These are phyloP conservation scores for Colletotrichum coccodes DNA, from an alignment of 2,329 filamentous ascomycete genomes.

Conservation along the genomic window DNA sequence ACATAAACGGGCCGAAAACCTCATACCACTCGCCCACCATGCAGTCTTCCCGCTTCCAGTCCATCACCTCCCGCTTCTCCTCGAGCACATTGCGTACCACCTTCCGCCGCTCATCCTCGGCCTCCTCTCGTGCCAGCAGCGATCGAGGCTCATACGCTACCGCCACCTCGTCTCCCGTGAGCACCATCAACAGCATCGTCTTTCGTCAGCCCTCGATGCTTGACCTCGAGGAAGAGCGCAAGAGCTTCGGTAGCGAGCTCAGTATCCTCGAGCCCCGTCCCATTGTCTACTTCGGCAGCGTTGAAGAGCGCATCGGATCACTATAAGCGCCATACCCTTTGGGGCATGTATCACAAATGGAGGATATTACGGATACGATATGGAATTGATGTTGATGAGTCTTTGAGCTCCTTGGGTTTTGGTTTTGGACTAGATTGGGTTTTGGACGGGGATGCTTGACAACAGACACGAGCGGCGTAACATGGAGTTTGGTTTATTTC, in stretches of 20 bases:
- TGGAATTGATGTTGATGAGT: background rate
- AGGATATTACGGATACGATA: background rate
- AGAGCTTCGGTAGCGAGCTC: slow-evolving; percentile 62
- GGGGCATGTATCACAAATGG: background rate
- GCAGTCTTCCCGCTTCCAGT: slow-evolving; percentile 60
- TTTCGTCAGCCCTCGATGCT: slow-evolving; percentile 66
- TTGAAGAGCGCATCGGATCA: slow-evolving; percentile 67
- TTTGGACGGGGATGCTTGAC: background rate
- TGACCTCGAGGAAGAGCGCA: slow-evolving; percentile 67
- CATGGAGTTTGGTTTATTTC: slow-evolving; percentile 7
- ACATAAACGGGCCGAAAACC: background rate
- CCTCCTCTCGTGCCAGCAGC: slow-evolving; percentile 53
- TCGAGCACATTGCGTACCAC: slow-evolving; percentile 60
- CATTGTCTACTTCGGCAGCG: slow-evolving; percentile 70
- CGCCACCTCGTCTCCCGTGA: slow-evolving; percentile 53
- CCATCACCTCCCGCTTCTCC: slow-evolving; percentile 62
- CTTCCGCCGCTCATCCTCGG: slow-evolving; percentile 61
- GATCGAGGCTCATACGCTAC: slow-evolving; percentile 55
- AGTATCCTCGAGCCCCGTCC: slow-evolving; percentile 70
- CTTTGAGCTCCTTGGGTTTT: background rate
- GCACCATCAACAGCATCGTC: slow-evolving; percentile 69
- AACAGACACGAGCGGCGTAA: slow-evolving; percentile 11
- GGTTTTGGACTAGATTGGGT: background rate
- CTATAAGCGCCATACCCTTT: background rate
- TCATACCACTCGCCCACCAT: slow-evolving; percentile 44